Base-by-base conservation (phyloP, 495 filamentous ascomycete genomes). In the Talaromyces borbonicus region DNA sequence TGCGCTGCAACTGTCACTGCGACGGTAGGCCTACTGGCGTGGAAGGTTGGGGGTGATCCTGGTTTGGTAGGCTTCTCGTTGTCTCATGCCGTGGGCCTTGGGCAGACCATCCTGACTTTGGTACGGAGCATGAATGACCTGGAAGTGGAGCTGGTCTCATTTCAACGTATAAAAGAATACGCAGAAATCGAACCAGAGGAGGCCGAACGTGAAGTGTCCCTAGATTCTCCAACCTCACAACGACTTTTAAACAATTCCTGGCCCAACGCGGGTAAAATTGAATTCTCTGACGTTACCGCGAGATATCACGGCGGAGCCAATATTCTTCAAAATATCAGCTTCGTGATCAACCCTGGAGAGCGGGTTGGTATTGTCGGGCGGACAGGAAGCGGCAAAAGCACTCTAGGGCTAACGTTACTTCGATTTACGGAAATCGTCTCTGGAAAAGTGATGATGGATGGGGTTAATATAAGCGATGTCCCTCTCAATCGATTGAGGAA, bases 331-430 rank as follows among this genome's bases (percentile, higher is more conserved):
- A 55, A 68, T 18, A 60, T 79, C 40, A 70, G 66, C 42, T 67
- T 81, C 46, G 62, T 58, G 33, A 70, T 73, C 14, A 44, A 60
- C 6, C 62, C 77, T 12, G 77, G 77, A 8, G 69, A 78, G 49
- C 67, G 69, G 24, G 62, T 79, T 32, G 79, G 72, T 9, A 69
- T 83, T 8, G 71, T 78, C n/a, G 79, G 79, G 11, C 71, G 79
- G 19, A 81, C 77, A 3, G 79, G 79, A 4, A 78, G 77, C 5
- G 79, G 79, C 5, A 82, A 83, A 48, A 78, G 72, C 39, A 78
- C 76, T 6, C 61, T 82, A 0, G 76, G 75, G 0, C 63, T 79
- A 1, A 67, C 69, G 4, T 65, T 83, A 6, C 73, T 82, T 54
- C 73, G 61, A 59, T 74, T 56, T 55, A 77, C 61, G 57, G 66